These are phyloP conservation scores for Coniochaeta sp. DNA, from an alignment of 2,329 filamentous ascomycete species.

Conservation along the genomic window DNA sequence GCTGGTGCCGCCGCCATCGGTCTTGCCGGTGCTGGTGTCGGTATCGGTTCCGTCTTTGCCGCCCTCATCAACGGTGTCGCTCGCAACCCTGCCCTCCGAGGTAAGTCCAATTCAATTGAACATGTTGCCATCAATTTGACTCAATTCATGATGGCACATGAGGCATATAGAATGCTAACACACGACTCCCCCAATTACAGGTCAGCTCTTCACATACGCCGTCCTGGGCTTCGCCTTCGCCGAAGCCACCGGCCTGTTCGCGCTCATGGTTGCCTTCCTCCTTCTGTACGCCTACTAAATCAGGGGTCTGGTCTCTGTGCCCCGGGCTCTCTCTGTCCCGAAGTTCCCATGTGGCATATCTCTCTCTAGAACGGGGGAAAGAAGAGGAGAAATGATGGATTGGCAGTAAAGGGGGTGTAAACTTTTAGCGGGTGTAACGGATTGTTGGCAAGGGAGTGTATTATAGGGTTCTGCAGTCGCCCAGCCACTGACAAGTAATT, in stretches of 20 bases:
- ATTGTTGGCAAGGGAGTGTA: constrained; percentile 1
- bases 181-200: no score
- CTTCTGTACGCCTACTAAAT: constrained; percentile 2
- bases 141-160: background rate
- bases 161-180: no score
- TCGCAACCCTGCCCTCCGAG: constrained; percentile 90
- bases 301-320: background rate
- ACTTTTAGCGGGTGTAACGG: background rate
- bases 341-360: background rate
- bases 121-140: no score
- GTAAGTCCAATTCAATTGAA: constrained; percentile 27
- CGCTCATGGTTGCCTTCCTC: constrained; percentile 78
- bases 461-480: background rate
- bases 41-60: constrained; percentile 92
- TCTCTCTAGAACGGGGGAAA: constrained; percentile 1
- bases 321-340: background rate
- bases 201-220: constrained; percentile 93
- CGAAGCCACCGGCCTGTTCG: constrained; percentile 85
- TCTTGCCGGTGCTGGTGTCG: constrained; percentile 88
- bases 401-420: background rate
- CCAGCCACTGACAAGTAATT: background rate
- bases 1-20: constrained; percentile 86
- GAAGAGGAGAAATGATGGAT: background rate
- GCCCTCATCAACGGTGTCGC: constrained; percentile 82
- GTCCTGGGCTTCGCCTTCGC: constrained; percentile 95